Base-by-base conservation (phyloP, 108 stramenopile genomes). In the Pseudonitzschia multiseries region DNA sequence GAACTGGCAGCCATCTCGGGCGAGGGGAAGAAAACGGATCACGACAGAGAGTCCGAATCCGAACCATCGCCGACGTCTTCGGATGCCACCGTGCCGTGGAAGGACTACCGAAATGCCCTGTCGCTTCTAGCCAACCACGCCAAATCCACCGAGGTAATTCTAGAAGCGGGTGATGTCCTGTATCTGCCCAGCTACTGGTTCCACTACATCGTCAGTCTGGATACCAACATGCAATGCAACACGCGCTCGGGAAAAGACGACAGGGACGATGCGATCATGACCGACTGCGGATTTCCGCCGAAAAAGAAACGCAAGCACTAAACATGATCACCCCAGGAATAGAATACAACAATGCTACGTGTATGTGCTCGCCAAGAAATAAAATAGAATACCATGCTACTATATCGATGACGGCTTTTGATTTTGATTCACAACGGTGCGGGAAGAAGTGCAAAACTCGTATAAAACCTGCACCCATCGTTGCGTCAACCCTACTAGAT, bases 131-230 rank as follows among this genome's bases (percentile, higher is more conserved):
- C 61, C 67, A 50, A 68, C 46, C 22, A 52, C 6, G 69, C 69
- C 43, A 72, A n/a, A 14, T 46, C 60, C 44, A 85, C 88, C 51
- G 96, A 98, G 79, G 85, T 96, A 24, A 69, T 98, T 31, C 70
- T 97, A 56, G 84, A 89, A 68, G 83, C 94, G 8, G 97, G 97
- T 4, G 96, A 98, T 57, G 89, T 90, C 1, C 65, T 97, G 56
- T 96, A 96, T 68, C 65, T 97, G 27, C 97, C 97, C 4, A 90
- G 93, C 31, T 77, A 83, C 75, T 97, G 95, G 95, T 93, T 97
- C 68, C 97, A 96, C 80, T 92, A 78, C 72, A 94, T 96, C 72
- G 79, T 94, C 33, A 84, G 81, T 74, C 73, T 97, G 68, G 83
- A 82, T 48, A 69, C 90, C 69, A 97, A 97, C 71, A 84, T 81